These are phyloP conservation scores for Dothiorella sarmentorum DNA, from an alignment of 2,329 filamentous ascomycete genomes.

Conservation along the genomic window DNA sequence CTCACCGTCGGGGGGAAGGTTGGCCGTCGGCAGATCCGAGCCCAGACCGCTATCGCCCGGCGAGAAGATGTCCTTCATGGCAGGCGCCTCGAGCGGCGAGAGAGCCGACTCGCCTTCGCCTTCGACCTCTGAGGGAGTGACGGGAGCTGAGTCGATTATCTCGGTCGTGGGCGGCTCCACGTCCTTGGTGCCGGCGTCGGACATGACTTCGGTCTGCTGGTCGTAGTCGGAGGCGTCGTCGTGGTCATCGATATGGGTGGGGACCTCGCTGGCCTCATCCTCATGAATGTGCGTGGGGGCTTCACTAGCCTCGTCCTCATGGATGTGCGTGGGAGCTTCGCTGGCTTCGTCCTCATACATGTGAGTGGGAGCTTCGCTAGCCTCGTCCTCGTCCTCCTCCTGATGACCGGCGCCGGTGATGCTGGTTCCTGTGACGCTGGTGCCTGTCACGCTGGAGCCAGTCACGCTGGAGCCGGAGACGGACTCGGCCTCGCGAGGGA, in stretches of 20 bases:
- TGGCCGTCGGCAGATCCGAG: slow-evolving; percentile 35
- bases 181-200: slow-evolving; percentile 6
- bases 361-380: neutral
- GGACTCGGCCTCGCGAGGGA: slow-evolving; percentile 16
- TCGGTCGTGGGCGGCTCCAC: slow-evolving; percentile 8
- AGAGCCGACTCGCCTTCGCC: slow-evolving; percentile 30
- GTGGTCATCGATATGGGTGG: neutral
- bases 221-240: neutral
- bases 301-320: neutral
- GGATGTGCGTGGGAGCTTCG: neutral
- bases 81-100: slow-evolving; percentile 20
- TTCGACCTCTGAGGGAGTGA: slow-evolving; percentile 18
- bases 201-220: neutral
- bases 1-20: slow-evolving; percentile 22
- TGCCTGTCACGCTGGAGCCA: no score
- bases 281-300: neutral
- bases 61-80: neutral
- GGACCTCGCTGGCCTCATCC: neutral
- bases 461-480: slow-evolving; percentile 1
- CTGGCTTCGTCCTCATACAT: no score
- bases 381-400: no score
- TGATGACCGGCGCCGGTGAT: neutral
- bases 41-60: slow-evolving; percentile 36
- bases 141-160: neutral
- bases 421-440: no score